Base-by-base conservation (phyloP, 73 alveolate species). In the Uronychia binucleata region DNA sequence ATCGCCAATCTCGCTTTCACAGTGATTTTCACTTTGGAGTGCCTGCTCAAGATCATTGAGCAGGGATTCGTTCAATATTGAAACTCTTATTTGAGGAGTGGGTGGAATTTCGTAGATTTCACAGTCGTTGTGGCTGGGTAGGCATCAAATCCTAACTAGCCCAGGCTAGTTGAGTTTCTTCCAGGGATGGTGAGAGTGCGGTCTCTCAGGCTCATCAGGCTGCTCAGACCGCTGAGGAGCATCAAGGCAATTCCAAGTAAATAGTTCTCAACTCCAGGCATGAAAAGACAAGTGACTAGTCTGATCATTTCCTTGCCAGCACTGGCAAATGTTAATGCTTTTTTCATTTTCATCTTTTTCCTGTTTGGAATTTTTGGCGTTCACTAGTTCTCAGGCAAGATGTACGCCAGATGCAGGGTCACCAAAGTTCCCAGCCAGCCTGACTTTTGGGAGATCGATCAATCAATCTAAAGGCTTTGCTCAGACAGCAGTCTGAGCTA, bases 351-450 rank as follows among this genome's bases (percentile, higher is more conserved):
- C 75, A 27, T 89, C 28, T 32, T 92, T 27, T 32, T 90, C 80
- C 75, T 92, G n/a, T 90, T 83, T 74, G 95, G 94, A 19, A 89
- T 92, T 58, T 30, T 90, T 28, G 95, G 95, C 30, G 33, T 86
- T 26, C 87, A 90, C 81, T 58, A 82, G 29, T 92, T 80, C 74
- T 75, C 58, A 74, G 97, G 95, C 1, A 78, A 59, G 32, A 32
- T 85, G 30, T 75, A 82, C 79, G 81, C 77, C 14, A 79, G 89
- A 34, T 92, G 97, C 81, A 28, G 81, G 1, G 28, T 75, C 1
- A 75, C 81, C 5, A 28, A 26, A 25, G 32, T 8, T 25, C 81
- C 81, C 8, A 31, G 26, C 28, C 26, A 75, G 57, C 25, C 35
- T 1, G 30, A 28, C 57, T 75, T 28, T 57, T 75, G 81, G 81